Evolutionary conservation across 2,329 filamentous ascomycete genomes (phyloP), one percentile per base, ranked within the genome.

Genomic region (Raffaelea albimanens): DNA sequence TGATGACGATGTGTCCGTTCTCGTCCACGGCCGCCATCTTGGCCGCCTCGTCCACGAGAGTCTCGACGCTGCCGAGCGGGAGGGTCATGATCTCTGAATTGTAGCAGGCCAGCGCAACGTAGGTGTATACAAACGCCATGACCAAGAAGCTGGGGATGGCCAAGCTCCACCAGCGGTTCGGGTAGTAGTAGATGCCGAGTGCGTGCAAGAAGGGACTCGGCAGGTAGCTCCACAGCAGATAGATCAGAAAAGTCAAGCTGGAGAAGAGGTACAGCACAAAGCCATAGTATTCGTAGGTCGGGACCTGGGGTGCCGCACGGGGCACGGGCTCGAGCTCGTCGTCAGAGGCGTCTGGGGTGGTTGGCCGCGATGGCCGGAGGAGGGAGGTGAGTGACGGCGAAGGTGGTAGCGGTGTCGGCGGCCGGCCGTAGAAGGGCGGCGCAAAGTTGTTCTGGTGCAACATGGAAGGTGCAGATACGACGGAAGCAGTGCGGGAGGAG

Each of bases 261-360:
- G 85, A 90, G 61, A 91, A 87, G 36, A 98, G 76, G 69, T 98
- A 97, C 44, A 98, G 78, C 46, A 95, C 91, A 67, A 98, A 98
- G 62, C 93, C 93, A 64, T 97, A 97, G 77, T 97, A 98, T 63
- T 98, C 93, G 69, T 98, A 97, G 0, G 93, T 98, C n/a, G 93
- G 93, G 2, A 98, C 90, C 62, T 93, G 89, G 2, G 93, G 93
- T 46, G 84, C 84, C 2, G 89, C 90, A 48, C 88, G 84, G 5
- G 90, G 87, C 18, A 95, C 80, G 2, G 77, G 83, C 57, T 82
- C 74, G 34, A 85, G 77, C 57, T 97, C 91, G 56, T 90, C 85
- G 66, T 95, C 90, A 0, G 87, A 94, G 36, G 83, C 87, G 61
- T 96, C 90, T 14, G 93, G 91, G 0, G 91, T 97, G 2, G 87